These are phyloP conservation scores for Chenopodium album DNA, from an alignment of 148 eudicot genomes.

Conservation along the genomic window DNA sequence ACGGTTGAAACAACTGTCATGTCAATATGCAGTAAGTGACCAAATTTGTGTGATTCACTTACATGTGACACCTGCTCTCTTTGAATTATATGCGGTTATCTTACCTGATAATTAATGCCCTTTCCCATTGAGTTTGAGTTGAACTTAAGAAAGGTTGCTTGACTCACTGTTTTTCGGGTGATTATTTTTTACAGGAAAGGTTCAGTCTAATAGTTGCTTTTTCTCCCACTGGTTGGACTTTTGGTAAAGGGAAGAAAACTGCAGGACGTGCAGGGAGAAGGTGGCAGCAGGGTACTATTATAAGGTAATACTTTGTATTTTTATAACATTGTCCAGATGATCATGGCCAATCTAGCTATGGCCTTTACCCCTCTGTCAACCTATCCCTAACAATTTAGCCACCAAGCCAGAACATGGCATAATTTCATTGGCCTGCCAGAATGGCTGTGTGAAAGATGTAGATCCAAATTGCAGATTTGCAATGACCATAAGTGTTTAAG, in stretches of 20 bases:
- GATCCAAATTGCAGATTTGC: no score
- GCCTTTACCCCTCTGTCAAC: no score
- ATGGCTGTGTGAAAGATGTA: no score
- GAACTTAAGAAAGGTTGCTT: background rate
- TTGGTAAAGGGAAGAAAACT: slow-evolving; percentile 82
- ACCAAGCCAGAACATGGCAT: no score
- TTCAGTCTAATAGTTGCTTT: slow-evolving; percentile 83
- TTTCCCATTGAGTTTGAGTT: background rate
- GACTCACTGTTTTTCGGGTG: background rate
- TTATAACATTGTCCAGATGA: no score
- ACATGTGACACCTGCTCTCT: background rate
- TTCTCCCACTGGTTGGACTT: slow-evolving; percentile 96
- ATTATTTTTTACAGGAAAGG: slow-evolving; percentile 47
- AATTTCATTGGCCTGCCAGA: no score
- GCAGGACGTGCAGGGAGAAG: slow-evolving; percentile 84
- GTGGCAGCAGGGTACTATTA: slow-evolving; percentile 93
- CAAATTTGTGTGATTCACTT: background rate
- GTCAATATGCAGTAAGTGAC: slow-evolving; percentile 67
- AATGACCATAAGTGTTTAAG: no score
- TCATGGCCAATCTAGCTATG: no score
- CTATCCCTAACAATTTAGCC: no score
- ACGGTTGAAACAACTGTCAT: slow-evolving; percentile 69
- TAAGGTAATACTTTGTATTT: slow-evolving; percentile 51
- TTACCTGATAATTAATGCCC: background rate
- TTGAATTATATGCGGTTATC: background rate